These are phyloP conservation scores for Salpingoeca rosetta DNA, from an alignment of 78 protist species.

Conservation along the genomic window DNA sequence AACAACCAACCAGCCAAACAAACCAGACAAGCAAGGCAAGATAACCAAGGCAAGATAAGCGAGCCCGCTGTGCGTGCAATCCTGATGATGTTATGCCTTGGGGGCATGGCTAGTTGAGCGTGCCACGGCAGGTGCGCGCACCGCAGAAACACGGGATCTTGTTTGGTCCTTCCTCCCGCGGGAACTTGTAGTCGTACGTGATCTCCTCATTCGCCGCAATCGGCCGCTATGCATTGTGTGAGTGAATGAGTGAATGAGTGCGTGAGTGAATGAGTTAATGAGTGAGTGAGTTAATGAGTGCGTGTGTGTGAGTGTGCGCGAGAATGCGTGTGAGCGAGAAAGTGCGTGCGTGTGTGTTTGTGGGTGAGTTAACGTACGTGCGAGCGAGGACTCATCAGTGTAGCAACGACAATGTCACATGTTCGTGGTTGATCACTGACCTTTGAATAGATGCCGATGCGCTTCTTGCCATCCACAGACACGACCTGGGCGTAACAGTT, in stretches of 20 bases:
- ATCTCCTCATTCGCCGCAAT: slow-evolving; percentile 85
- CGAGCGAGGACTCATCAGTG: too few relatives aligned
- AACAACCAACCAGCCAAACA: neutral
- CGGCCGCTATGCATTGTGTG: too few relatives aligned
- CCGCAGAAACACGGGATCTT: slow-evolving; percentile 90
- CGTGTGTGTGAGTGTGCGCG: too few relatives aligned
- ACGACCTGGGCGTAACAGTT: slow-evolving; percentile 85
- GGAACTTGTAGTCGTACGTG: slow-evolving; percentile 92
- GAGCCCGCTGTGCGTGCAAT: neutral
- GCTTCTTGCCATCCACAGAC: slow-evolving; percentile 39
- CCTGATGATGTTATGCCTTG: neutral
- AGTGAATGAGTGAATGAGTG: too few relatives aligned
- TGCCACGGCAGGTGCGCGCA: slow-evolving; percentile 44
- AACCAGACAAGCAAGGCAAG: neutral
- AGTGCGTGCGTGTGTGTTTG: too few relatives aligned
- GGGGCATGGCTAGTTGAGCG: slow-evolving; percentile 48
- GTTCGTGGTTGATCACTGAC: too few relatives aligned
- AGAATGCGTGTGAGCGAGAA: too few relatives aligned
- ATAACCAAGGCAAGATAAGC: neutral
- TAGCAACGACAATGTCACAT: too few relatives aligned
- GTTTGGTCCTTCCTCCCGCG: slow-evolving; percentile 82
- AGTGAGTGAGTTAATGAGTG: too few relatives aligned
- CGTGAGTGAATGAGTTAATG: too few relatives aligned
- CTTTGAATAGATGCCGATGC: slow-evolving; percentile 75
- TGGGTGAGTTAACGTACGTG: too few relatives aligned